phyloP scores from a whole-genome alignment of 2,329 filamentous ascomycete genomes.

The Aciculosporium take region DNA sequence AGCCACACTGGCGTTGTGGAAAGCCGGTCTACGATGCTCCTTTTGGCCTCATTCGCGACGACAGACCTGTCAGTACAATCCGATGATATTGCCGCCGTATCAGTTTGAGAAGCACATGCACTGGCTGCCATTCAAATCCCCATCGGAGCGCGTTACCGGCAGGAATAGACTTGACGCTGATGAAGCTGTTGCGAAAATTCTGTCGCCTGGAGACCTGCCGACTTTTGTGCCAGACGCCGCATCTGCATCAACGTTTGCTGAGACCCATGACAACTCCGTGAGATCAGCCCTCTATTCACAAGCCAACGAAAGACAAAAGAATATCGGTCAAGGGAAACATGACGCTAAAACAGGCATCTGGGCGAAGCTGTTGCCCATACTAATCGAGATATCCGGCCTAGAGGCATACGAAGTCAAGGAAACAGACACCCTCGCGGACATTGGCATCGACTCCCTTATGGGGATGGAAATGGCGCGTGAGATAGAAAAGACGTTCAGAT shows the following conservation, averaged over 20 bases:
- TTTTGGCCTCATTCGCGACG: conserved; percentile 24
- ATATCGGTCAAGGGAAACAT: neutral
- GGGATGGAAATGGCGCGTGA: conserved; percentile 32
- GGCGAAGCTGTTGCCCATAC: conserved; percentile 7
- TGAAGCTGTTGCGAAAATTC: too few species aligned
- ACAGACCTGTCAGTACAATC: conserved; percentile 12
- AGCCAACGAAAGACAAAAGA: too few species aligned
- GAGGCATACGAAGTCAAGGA: conserved; percentile 22
- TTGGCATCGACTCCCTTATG: conserved; percentile 37
- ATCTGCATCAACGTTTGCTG: too few species aligned
- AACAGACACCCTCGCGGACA: conserved; percentile 23
- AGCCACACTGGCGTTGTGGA: conserved; percentile 24
- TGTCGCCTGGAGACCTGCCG: too few species aligned
- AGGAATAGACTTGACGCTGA: too few species aligned
- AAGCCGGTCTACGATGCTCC: conserved; percentile 16
- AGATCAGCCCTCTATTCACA: too few species aligned
- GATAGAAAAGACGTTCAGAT: conserved; percentile 23
- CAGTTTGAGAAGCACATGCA: conserved; percentile 27
- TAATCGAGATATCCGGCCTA: conserved; percentile 20
- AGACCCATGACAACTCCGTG: too few species aligned
- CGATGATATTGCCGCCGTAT: conserved; percentile 24
- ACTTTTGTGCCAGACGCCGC: too few species aligned
- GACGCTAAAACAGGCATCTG: neutral
- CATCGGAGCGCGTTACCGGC: too few species aligned
- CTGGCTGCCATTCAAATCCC: conserved; percentile 23